These are phyloP conservation scores for Candida fluviatilis DNA, from an alignment of 805 yeast genomes.

Conservation along the genomic window DNA sequence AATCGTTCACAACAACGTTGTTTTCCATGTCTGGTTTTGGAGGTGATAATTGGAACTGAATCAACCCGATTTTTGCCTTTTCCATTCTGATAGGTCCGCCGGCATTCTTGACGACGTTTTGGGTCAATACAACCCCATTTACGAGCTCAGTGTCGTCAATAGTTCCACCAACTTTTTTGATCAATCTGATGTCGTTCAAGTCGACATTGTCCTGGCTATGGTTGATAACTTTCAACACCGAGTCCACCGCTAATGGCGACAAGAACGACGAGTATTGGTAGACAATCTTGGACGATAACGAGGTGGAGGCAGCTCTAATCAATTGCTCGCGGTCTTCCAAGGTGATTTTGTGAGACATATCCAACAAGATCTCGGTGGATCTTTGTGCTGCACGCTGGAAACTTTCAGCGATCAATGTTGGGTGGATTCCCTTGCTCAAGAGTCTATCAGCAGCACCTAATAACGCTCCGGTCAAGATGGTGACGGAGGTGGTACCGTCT, in stretches of 20 bases:
- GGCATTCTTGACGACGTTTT: slow-evolving; percentile 81
- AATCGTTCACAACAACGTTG: slow-evolving; percentile 94
- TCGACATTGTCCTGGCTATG: slow-evolving; percentile 67
- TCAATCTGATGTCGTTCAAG: slow-evolving; percentile 78
- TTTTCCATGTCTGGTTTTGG: slow-evolving; percentile 98
- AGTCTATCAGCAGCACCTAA: slow-evolving; percentile 93
- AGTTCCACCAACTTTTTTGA: slow-evolving; percentile 96
- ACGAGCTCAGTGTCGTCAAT: slow-evolving; percentile 93
- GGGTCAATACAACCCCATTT: slow-evolving; percentile 92
- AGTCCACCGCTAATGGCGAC: slow-evolving; percentile 92
- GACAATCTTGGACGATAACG: slow-evolving; percentile 91
- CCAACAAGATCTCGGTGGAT: slow-evolving; percentile 75
- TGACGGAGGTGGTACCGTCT: slow-evolving; percentile 98
- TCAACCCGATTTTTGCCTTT: slow-evolving; percentile 84
- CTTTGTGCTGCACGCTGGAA: slow-evolving; percentile 86
- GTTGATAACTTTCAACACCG: slow-evolving; percentile 75
- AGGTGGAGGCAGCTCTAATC: slow-evolving; percentile 90
- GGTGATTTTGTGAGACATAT: slow-evolving; percentile 80
- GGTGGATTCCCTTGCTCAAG: slow-evolving; percentile 88
- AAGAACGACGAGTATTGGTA: slow-evolving; percentile 82
- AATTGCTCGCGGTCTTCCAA: slow-evolving; percentile 77
- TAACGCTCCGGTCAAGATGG: slow-evolving; percentile 89
- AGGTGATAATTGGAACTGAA: slow-evolving; percentile 93
- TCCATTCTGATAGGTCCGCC: slow-evolving; percentile 95
- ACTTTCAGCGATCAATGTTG: slow-evolving; percentile 89